A percentile compares a stretch with the other conserved stretches of the same genome.
Conservation (phyloP, 768 basidiomycete species). For the Phlebiopsis gigantea region DNA sequence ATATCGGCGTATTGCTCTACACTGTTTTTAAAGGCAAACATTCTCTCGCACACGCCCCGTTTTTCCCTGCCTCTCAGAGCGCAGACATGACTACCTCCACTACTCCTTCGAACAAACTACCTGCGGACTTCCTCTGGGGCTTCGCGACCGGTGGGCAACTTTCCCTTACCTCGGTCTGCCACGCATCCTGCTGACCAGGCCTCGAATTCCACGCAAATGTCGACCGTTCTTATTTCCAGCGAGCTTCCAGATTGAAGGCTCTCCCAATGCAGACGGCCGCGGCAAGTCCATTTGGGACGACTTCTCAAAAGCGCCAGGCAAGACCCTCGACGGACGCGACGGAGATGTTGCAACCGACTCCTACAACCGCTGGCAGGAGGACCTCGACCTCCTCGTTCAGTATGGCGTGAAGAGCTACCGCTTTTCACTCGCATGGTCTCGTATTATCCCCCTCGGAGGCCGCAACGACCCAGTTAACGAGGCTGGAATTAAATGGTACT, state of each 20-base stretch:
- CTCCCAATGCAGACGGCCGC: constrained; percentile 51
- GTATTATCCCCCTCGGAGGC: constrained; percentile 71
- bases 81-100: constrained; percentile 18
- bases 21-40: constrained; percentile 20
- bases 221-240: constrained; percentile 32
- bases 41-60: constrained; percentile 12
- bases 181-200: neutral
- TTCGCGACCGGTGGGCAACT: constrained; percentile 56
- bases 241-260: constrained; percentile 73
- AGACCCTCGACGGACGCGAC: constrained; percentile 61
- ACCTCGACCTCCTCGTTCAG: constrained; percentile 52
- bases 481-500: constrained; percentile 65
- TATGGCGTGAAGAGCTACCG: constrained; percentile 72
- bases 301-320: constrained; percentile 59
- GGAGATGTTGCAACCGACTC: constrained; percentile 72
- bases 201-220: neutral
- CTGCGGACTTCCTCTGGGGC: constrained; percentile 63
- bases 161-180: constrained; percentile 10
- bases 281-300: constrained; percentile 75
- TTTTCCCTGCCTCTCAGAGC: constrained; percentile 24
- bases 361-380: constrained; percentile 63
- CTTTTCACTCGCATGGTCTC: constrained; percentile 73
- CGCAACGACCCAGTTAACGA: constrained; percentile 69
- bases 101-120: constrained; percentile 28
- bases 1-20: constrained; percentile 22